Conservation (phyloP, 257 asterid species). For the Coffea canephora region DNA sequence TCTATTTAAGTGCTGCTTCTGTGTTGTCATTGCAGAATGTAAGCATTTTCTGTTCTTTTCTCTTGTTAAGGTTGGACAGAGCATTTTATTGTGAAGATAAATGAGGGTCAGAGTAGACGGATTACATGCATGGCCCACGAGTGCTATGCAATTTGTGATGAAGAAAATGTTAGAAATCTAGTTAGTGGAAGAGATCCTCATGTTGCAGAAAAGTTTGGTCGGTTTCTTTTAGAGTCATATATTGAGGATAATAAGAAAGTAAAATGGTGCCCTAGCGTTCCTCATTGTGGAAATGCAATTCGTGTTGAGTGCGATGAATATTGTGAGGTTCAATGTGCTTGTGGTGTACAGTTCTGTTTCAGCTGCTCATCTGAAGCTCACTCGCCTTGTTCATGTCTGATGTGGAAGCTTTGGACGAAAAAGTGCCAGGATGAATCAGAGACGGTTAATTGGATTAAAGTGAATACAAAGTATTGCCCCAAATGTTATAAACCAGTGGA, state of each 20-base stretch:
- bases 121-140: constrained; percentile 59
- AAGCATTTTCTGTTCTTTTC: background rate
- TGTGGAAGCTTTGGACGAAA: constrained; percentile 55
- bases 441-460: constrained; percentile 37
- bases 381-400: constrained; percentile 63
- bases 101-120: constrained; percentile 53
- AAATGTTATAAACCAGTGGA: constrained; percentile 54
- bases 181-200: constrained; percentile 39
- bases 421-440: constrained; percentile 40
- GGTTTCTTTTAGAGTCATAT: constrained; percentile 55
- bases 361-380: constrained; percentile 50
- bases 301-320: constrained; percentile 39
- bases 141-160: constrained; percentile 59
- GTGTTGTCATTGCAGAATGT: background rate
- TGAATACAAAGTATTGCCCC: constrained; percentile 45
- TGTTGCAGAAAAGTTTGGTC: constrained; percentile 49
- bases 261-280: constrained; percentile 67
- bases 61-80: constrained; percentile 53
- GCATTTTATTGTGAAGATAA: constrained; percentile 52
- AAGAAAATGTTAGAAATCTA: constrained; percentile 41
- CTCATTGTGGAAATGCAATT: constrained; percentile 61
- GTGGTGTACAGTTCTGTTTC: constrained; percentile 57
- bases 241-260: constrained; percentile 59
- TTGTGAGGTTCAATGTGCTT: constrained; percentile 55
- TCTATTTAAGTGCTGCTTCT: background rate